Conservation (phyloP, 208 protist species). For the Trypanosoma conorhini region DNA sequence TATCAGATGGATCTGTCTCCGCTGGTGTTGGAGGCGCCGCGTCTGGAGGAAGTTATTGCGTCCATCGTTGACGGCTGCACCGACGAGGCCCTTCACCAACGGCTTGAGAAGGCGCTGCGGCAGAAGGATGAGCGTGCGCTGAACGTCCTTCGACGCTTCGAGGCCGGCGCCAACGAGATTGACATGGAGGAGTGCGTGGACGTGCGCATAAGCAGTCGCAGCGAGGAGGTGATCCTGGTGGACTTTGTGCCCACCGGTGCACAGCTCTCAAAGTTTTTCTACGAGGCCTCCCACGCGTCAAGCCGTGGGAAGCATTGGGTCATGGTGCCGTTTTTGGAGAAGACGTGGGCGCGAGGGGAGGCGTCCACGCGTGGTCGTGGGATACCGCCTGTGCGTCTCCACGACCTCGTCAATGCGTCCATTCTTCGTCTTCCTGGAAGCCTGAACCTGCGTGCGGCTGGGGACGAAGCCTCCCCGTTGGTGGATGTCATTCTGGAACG, state of each 20-base stretch:
- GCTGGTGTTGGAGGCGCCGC: slow-evolving; percentile 56
- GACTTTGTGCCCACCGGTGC: slow-evolving; percentile 13
- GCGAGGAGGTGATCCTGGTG: slow-evolving; percentile 9
- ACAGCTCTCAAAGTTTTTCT: slow-evolving; percentile 21
- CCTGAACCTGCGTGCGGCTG: slow-evolving; percentile 18
- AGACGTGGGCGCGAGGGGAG: not conserved
- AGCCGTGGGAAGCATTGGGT: not conserved
- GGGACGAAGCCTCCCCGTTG: not conserved
- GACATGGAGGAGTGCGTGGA: slow-evolving; percentile 18
- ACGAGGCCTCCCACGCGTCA: not conserved
- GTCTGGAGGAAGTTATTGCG: slow-evolving; percentile 53
- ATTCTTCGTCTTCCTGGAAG: slow-evolving; percentile 36
- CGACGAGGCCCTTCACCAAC: slow-evolving; percentile 22
- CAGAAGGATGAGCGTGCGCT: slow-evolving; percentile 37
- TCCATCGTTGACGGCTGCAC: slow-evolving; percentile 36
- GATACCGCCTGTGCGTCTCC: slow-evolving; percentile 33
- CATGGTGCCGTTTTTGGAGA: slow-evolving; percentile 12
- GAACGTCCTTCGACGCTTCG: slow-evolving; percentile 49
- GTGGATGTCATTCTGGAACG: slow-evolving; percentile 59
- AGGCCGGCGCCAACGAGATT: not conserved
- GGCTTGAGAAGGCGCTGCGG: slow-evolving; percentile 29
- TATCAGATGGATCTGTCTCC: slow-evolving; percentile 24
- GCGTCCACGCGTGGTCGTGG: not conserved
- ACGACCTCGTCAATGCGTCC: slow-evolving; percentile 43
- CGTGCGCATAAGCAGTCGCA: slow-evolving; percentile 1